Base-by-base conservation (phyloP, 768 basidiomycete genomes). In the Lentinula sp. region DNA sequence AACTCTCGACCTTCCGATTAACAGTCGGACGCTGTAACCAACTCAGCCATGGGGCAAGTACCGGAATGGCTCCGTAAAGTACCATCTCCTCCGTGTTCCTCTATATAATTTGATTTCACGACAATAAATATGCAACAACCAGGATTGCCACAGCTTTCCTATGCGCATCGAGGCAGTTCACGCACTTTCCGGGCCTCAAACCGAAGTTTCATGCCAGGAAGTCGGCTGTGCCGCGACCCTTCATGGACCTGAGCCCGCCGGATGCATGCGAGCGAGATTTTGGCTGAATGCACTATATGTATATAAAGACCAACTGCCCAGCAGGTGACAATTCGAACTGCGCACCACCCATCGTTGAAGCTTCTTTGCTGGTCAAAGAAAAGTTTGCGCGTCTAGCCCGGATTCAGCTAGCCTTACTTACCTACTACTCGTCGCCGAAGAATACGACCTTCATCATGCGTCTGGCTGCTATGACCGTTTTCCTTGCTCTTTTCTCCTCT, bases 1-100 rank as follows among this genome's bases (percentile, higher is more conserved):
- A 55, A 55, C 54, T 55, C 54, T 55, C 54, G 54, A 55, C 54
- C 54, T 55, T 55, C 54, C 54, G 54, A 55, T 55, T 85, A 85
- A 86, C 84, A 85, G 84, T 86, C 84, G 84, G 84, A 85, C 84
- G 84, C 85, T 84, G 82, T 85, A 76, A 85, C 84, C 84, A 85
- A 85, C 84, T 85, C 80, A 85, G 84, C 84, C 84, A 85, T 82
- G 84, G 84, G 84, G 84, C 84, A 85, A 28, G 28, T 28, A 23
- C 1, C 1, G 2, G 23, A 23, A 2, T 23, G 1, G 1, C 23
- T 23, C 23, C 23, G 23, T 23, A 23, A 1, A 2, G 28, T 28
- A 28, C 3, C 28, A 28, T 28, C 28, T 28, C 28, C 28, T 28
- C 28, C 28, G 28, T 28, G 28, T 28, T 28, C 28, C 28, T 28